These are phyloP conservation scores for Lichtheimia ramosa DNA, from an alignment of 371 early-diverging fungal species.

Conservation along the genomic window DNA sequence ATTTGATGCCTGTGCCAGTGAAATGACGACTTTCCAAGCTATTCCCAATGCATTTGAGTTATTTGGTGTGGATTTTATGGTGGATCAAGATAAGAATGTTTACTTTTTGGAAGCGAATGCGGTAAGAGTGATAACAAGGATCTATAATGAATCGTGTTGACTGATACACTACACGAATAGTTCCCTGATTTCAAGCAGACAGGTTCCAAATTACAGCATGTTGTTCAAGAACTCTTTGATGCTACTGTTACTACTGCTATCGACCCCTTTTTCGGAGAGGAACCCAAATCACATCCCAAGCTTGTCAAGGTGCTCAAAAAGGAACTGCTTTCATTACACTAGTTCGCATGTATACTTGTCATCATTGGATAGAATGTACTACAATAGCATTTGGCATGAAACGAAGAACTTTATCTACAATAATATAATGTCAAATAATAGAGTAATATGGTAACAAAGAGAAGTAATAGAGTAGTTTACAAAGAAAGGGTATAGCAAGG, in stretches of 20 bases:
- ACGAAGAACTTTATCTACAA: neutral
- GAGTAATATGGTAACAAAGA: too few relatives aligned
- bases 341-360: too few relatives aligned
- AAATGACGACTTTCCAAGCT: conserved; percentile 70
- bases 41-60: conserved; percentile 69
- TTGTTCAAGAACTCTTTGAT: conserved; percentile 63
- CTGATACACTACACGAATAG: conserved; percentile 23
- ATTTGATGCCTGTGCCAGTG: conserved; percentile 61
- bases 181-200: conserved; percentile 80
- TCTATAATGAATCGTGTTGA: neutral
- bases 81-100: conserved; percentile 55
- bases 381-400: neutral
- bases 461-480: too few relatives aligned
- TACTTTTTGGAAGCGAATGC: conserved; percentile 73
- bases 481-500: too few relatives aligned
- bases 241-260: conserved; percentile 51
- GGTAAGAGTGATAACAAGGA: conserved; percentile 25
- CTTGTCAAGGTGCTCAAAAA: conserved; percentile 43
- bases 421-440: too few relatives aligned
- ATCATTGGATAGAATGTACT: neutral
- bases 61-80: conserved; percentile 73
- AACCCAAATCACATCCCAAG: conserved; percentile 6
- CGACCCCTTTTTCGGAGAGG: conserved; percentile 38
- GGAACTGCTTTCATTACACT: conserved; percentile 28
- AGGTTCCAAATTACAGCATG: conserved; percentile 51